Evolutionary conservation across 805 yeast species (phyloP), one percentile per base, ranked within the genome.

Genomic region (Cyberlindnera misumaiensis): DNA sequence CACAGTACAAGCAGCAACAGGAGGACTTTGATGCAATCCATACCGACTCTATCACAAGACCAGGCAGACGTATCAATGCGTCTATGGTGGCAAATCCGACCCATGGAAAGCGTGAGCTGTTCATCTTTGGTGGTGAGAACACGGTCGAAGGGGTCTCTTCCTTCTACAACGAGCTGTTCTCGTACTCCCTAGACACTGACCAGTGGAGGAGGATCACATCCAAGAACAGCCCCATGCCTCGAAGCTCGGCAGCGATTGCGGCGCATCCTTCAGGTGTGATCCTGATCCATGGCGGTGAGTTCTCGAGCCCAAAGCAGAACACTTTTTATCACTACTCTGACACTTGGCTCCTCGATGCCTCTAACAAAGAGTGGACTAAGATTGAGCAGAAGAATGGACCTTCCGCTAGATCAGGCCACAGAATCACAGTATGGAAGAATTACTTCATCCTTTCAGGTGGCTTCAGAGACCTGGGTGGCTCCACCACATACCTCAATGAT

Each of bases 291-390:
- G 98, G 97, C 35, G 98, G 98, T 52, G 98, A 90, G 62, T 90
- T 93, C 52, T 85, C 96, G 2, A 84, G 95, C 12, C 97, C 97
- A 4, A 90, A 90, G 52, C 98, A 90, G 59, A 77, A 86, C 36
- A 87, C 96, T 0, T 90, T 90, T 61, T 93, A 93, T 59, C 98
- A 90, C 61, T 90, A 86, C 58, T 90, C 96, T 13, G 98, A 90
- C 56, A 83, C 96, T 4, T 90, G 98, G 98, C 70, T 90, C 34
- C 65, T 90, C 43, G 97, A 93, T 53, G 75, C 89, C 2, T 77
- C 72, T 25, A 68, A 82, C 13, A 87, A 84, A 52, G 96, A 88
- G 60, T 90, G 97, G 97, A 70, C 83, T 16, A 88, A 89, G 53
- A 65, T 88, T 5, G 97, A 90, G 40, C 64, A 66, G 29, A 82